Percentiles rank a stretch among this genome's conserved stretches.
These are phyloP conservation scores for Oryza punctata DNA, from an alignment of 176 grass and related monocot genomes.

Conservation along the genomic window DNA sequence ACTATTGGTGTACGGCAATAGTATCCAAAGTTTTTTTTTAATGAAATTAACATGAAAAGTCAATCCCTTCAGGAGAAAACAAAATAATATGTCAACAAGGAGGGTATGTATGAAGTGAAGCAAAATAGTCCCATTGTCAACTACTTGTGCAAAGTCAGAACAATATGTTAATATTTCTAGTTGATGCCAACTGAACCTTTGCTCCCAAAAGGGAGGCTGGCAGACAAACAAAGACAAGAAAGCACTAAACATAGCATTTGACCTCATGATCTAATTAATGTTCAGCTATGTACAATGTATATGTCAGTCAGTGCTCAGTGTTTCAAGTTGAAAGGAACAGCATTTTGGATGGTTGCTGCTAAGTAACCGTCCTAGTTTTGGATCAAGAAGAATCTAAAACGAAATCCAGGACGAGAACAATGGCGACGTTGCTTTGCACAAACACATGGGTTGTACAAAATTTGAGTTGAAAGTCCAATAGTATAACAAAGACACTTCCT, in stretches of 20 bases:
- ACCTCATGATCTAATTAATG: conserved; percentile 1
- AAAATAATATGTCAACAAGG: not conserved
- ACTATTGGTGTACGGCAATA: not conserved
- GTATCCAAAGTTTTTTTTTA: not conserved
- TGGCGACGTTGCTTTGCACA: not conserved
- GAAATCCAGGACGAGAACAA: not conserved
- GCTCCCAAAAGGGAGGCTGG: not conserved
- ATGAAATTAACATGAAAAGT: not conserved
- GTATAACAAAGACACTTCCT: not conserved
- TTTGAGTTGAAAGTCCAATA: not conserved
- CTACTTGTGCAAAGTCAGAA: not conserved
- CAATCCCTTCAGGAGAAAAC: not conserved
- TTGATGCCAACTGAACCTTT: not conserved
- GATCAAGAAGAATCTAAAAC: not conserved
- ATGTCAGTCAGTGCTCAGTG: not conserved
- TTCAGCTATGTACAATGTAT: not conserved
- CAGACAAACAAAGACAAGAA: not conserved
- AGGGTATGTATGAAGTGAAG: not conserved
- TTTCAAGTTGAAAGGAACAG: not conserved
- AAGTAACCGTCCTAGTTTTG: not conserved
- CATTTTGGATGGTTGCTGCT: not conserved
- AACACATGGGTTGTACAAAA: not conserved
- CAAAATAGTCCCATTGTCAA: not conserved
- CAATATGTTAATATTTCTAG: not conserved
- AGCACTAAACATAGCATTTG: not conserved